A percentile compares a stretch with the other conserved stretches of the same genome.
phyloP scores from a whole-genome alignment of 2,329 filamentous ascomycete genomes.

The Calonectria multiphialidica region DNA sequence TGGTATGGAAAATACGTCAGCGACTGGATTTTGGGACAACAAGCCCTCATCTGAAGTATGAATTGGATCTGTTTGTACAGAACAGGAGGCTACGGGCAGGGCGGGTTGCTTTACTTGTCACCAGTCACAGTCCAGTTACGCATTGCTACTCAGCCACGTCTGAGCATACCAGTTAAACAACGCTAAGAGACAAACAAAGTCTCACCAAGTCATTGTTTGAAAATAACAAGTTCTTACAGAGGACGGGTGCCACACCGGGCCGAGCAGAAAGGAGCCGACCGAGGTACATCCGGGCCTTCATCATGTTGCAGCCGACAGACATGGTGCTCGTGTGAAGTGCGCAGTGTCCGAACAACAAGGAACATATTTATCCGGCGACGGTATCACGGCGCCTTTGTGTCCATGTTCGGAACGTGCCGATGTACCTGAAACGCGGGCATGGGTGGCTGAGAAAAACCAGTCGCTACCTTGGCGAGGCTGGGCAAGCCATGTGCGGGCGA shows the following conservation, averaged over 20 bases:
- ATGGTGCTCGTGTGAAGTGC: neutral
- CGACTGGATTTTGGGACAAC: neutral
- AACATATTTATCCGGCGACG: conserved; percentile 1
- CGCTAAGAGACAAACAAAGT: neutral
- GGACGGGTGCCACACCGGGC: conserved; percentile 4
- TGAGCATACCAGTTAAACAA: neutral
- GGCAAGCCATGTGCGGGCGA: conserved; percentile 28
- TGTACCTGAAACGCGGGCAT: conserved; percentile 40
- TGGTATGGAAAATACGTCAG: neutral
- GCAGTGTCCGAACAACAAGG: neutral
- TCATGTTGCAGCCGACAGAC: neutral
- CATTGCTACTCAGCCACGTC: neutral
- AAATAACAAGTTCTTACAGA: neutral
- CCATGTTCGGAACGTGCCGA: conserved; percentile 32
- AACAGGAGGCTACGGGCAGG: neutral
- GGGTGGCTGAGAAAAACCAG: conserved; percentile 19
- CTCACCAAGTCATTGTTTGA: neutral
- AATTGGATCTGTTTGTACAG: neutral
- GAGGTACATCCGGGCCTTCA: neutral
- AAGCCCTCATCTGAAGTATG: neutral
- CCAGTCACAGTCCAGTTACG: neutral
- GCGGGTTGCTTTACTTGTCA: neutral
- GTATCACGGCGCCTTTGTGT: conserved; percentile 8
- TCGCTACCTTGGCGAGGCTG: conserved; percentile 3
- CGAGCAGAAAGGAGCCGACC: neutral